These are phyloP conservation scores for Chaetomium fimeti DNA, from an alignment of 495 filamentous ascomycete species.

Conservation along the genomic window DNA sequence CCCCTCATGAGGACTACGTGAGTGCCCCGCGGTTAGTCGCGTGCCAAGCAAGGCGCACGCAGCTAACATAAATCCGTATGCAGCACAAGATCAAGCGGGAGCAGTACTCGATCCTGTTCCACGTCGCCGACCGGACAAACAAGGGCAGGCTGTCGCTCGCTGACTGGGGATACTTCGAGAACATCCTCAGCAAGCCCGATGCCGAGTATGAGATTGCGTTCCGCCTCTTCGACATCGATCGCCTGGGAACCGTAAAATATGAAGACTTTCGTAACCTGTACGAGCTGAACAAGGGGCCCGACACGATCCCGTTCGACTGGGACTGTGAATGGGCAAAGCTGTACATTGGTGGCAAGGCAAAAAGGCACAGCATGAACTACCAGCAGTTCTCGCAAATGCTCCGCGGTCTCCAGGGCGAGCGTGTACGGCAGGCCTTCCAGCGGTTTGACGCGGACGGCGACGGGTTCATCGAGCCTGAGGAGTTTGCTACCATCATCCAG, in stretches of 20 bases:
- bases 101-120: slow-evolving; percentile 90
- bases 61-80: slow-evolving; percentile 25
- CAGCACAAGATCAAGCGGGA: slow-evolving; percentile 96
- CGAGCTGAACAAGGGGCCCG: slow-evolving; percentile 73
- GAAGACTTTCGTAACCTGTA: slow-evolving; percentile 80
- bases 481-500: slow-evolving; percentile 93
- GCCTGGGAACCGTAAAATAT: slow-evolving; percentile 79
- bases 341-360: slow-evolving; percentile 81
- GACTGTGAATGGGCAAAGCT: slow-evolving; percentile 94
- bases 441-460: slow-evolving; percentile 88
- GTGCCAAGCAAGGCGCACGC: not conserved
- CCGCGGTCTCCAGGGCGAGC: slow-evolving; percentile 90
- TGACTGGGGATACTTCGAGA: slow-evolving; percentile 92
- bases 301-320: slow-evolving; percentile 93
- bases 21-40: slow-evolving; percentile 40
- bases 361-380: slow-evolving; percentile 87
- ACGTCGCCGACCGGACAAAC: slow-evolving; percentile 75
- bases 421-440: slow-evolving; percentile 92
- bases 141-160: slow-evolving; percentile 69
- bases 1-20: slow-evolving; percentile 85
- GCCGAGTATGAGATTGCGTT: slow-evolving; percentile 99
- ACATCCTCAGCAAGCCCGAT: slow-evolving; percentile 88
- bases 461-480: slow-evolving; percentile 93
- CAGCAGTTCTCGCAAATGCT: slow-evolving; percentile 98
- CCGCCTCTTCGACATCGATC: slow-evolving; percentile 85